Conservation (phyloP, 176 grass and related monocot species). For the Themeda triandra region DNA sequence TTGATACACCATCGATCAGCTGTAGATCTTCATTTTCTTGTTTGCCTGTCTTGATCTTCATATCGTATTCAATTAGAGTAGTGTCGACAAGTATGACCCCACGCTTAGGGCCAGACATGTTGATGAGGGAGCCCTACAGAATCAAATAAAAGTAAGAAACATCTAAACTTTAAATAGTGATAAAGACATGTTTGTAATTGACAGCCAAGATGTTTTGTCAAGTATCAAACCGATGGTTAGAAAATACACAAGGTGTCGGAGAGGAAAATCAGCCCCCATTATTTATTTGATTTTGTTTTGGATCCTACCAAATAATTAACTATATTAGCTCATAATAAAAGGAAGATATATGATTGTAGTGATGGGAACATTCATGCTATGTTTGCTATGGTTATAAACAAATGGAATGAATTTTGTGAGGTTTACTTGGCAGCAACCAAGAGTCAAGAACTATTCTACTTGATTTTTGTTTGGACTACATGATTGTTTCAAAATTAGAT, state of each 20-base stretch:
- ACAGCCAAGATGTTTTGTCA: background rate
- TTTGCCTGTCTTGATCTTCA: constrained; percentile 9
- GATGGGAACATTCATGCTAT: background rate
- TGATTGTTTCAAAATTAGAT: too few relatives aligned
- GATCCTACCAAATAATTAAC: background rate
- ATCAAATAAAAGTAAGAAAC: background rate
- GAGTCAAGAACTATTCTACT: too few relatives aligned
- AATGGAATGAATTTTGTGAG: background rate
- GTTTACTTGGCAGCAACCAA: too few relatives aligned
- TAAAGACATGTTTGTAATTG: background rate
- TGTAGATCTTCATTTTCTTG: constrained; percentile 10
- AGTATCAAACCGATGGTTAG: background rate
- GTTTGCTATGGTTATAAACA: background rate
- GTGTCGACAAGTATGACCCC: background rate
- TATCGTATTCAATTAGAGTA: background rate
- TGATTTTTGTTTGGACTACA: too few relatives aligned
- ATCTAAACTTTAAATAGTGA: background rate
- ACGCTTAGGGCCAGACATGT: constrained; percentile 23
- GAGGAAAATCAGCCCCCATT: background rate
- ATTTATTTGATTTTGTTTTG: constrained; percentile 5
- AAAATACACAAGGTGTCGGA: background rate
- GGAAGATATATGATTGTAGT: background rate
- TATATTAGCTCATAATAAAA: background rate
- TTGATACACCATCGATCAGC: constrained; percentile 24
- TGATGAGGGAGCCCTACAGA: background rate